Base-by-base conservation (phyloP, 257 asterid genomes). In the Fraxinus excelsior region DNA sequence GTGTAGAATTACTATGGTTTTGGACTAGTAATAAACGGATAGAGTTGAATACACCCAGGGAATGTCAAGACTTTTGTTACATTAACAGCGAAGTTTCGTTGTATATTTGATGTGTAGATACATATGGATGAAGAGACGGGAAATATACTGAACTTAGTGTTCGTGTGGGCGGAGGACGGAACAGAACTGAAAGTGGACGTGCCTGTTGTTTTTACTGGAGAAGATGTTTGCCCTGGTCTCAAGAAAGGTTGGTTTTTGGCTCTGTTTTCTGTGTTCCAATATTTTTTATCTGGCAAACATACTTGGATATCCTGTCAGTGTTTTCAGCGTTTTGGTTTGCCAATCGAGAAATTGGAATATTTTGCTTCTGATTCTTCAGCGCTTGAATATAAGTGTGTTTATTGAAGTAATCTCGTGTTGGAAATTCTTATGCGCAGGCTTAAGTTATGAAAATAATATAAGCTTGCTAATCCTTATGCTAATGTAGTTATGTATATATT, bases 91-190 rank as follows among this genome's bases (percentile, higher is more conserved):
- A 34, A 62, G 28, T 62, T 14, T 5, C 44, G 66, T 67, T 76
- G 80, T 74, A 72, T 31, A 12, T 44, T 60, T 72, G 10, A 13
- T 46, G 71, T 56, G 40, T 83, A 95, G 99, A 51, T 95, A 74
- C 98, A 91, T 74, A 83, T 56, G 88, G 91, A 93, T 78, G 89
- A 87, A 77, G 91, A 88, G 32, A 84, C 84, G 1, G 99, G 98
- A 76, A 90, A 83, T 79, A 85, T 95, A 80, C 73, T 93, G 90
- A 95, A 95, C 82, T 82, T 95, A 92, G 98, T 93, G 73, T 85
- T 95, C 51, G 97, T 90, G 3, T 95, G 98, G 99, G 98, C 96
- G n/a, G 98, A 95, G 84, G 97, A 93, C 14, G 97, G 97, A 38
- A 82, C 94, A 5, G 82, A 86, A 68, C 84, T 93, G 32, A 86